Evolutionary conservation across 768 basidiomycete species (phyloP).

Genomic region (Lepiota venenata): DNA sequence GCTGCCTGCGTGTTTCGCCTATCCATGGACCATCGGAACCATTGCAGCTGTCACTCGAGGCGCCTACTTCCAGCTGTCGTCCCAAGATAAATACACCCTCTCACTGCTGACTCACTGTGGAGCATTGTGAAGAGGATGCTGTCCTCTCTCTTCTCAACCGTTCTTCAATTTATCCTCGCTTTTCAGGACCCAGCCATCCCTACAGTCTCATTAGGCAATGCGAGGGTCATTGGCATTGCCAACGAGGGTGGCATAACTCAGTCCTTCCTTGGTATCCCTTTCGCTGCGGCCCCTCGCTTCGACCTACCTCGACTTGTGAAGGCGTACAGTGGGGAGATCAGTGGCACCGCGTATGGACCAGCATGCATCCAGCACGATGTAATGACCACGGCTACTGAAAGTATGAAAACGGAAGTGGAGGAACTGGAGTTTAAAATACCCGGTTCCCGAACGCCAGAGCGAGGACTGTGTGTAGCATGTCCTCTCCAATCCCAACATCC

Average conservation of each 20-base stretch:
- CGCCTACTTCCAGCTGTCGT: too few species aligned
- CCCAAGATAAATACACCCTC: neutral
- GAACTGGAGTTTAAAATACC: slow-evolving; percentile 31
- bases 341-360: neutral
- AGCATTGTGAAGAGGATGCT: neutral
- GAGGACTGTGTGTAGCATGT: slow-evolving; percentile 24
- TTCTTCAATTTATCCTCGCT: neutral
- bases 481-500: neutral
- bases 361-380: slow-evolving; percentile 30
- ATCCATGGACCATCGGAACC: too few species aligned
- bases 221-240: neutral
- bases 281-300: slow-evolving; percentile 32
- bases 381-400: slow-evolving; percentile 24
- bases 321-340: neutral
- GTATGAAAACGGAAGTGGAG: slow-evolving; percentile 27
- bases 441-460: slow-evolving; percentile 36
- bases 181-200: neutral
- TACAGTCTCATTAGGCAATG: neutral
- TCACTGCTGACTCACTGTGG: neutral
- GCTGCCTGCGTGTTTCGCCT: too few species aligned
- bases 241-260: slow-evolving; percentile 10
- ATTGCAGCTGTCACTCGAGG: too few species aligned
- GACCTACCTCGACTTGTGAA: slow-evolving; percentile 6
- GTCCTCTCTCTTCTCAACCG: neutral
- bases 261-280: slow-evolving; percentile 39